A percentile compares a stretch with the other conserved stretches of the same genome.
Conservation (phyloP, 768 basidiomycete species). For the Mycena haematopus region DNA sequence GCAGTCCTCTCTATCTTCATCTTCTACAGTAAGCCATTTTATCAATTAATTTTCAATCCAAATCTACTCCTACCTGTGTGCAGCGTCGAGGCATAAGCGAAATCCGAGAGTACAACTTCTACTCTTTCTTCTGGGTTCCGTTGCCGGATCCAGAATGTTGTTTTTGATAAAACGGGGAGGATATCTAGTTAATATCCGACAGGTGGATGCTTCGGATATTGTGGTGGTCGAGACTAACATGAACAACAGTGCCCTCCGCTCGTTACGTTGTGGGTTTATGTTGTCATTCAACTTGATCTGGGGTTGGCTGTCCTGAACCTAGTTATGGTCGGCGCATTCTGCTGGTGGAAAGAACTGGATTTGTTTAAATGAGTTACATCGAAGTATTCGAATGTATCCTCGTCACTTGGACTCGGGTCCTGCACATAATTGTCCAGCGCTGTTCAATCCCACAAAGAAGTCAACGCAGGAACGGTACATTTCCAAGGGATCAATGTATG, state of each 20-base stretch:
- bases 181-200: conserved; percentile 75
- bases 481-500: conserved; percentile 52
- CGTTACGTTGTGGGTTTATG: conserved; percentile 80
- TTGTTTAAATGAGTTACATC: conserved; percentile 38
- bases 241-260: conserved; percentile 71
- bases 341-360: conserved; percentile 68
- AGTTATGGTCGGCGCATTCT: conserved; percentile 56
- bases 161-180: conserved; percentile 73
- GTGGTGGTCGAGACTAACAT: not conserved
- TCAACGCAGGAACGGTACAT: conserved; percentile 15
- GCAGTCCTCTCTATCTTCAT: conserved; percentile 77
- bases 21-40: conserved; percentile 66
- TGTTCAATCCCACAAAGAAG: conserved; percentile 9
- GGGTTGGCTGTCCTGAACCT: conserved; percentile 66
- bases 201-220: conserved; percentile 50
- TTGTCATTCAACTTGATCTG: conserved; percentile 72
- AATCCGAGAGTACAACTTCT: conserved; percentile 57
- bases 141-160: conserved; percentile 69
- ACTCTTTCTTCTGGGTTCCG: conserved; percentile 64
- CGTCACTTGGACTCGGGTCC: not conserved
- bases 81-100: conserved; percentile 72
- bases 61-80: not conserved
- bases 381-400: conserved; percentile 5
- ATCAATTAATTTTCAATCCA: not conserved
- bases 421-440: conserved; percentile 1